These are phyloP conservation scores for Ceratobasidium papillatum DNA, from an alignment of 1,284 basidiomycete genomes.

Conservation along the genomic window DNA sequence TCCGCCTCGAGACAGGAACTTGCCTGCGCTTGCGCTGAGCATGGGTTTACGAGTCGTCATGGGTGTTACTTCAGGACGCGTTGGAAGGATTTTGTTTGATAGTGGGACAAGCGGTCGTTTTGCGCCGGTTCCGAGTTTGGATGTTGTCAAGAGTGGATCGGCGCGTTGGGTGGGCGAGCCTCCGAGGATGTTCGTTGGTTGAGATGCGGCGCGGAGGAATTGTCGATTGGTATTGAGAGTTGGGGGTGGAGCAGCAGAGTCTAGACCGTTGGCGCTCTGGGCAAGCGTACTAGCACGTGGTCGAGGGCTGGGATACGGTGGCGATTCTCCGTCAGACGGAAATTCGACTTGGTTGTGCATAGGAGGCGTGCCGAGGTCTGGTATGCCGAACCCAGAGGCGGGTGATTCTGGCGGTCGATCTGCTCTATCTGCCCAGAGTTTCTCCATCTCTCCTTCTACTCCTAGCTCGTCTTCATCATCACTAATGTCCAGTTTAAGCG, in stretches of 20 bases:
- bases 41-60: conserved; percentile 19
- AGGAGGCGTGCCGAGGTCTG: conserved; percentile 15
- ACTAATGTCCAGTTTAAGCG: conserved; percentile 18
- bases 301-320: conserved; percentile 2
- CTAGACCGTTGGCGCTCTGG: conserved; percentile 3
- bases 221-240: conserved; percentile 8
- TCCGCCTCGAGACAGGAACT: conserved; percentile 14
- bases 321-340: background rate
- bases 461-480: conserved; percentile 34
- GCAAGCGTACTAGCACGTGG: conserved; percentile 33
- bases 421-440: conserved; percentile 1
- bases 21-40: conserved; percentile 28
- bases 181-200: conserved; percentile 6
- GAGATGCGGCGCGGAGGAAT: conserved; percentile 31
- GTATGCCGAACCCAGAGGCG: background rate
- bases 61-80: conserved; percentile 26
- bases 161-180: conserved; percentile 5
- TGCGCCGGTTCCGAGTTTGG: background rate
- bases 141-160: background rate
- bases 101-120: conserved; percentile 12
- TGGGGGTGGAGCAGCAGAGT: background rate
- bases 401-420: background rate
- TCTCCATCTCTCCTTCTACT: conserved; percentile 7
- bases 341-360: background rate
- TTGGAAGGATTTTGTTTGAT: conserved; percentile 1